These are phyloP conservation scores for Draba incana DNA, from an alignment of 345 rosid species.

Conservation along the genomic window DNA sequence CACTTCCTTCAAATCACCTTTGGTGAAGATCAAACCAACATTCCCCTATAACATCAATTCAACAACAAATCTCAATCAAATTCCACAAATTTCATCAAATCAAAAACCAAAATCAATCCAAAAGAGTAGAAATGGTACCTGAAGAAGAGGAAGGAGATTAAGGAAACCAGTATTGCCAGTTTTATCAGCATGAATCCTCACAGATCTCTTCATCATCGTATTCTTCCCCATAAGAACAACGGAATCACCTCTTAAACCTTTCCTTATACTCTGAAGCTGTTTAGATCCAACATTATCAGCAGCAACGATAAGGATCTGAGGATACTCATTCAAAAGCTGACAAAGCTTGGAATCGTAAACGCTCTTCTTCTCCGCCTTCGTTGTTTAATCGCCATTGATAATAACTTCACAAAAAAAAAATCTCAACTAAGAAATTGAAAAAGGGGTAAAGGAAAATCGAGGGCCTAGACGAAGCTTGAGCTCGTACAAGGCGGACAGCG, in stretches of 20 bases:
- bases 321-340: slow-evolving; percentile 72
- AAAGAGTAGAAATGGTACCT: slow-evolving; percentile 44
- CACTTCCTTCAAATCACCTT: slow-evolving; percentile 79
- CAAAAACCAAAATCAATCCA: not conserved
- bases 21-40: slow-evolving; percentile 75
- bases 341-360: slow-evolving; percentile 84
- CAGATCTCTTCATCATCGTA: slow-evolving; percentile 94
- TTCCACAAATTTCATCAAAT: too few relatives aligned
- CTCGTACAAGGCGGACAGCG: slow-evolving; percentile 49
- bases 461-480: slow-evolving; percentile 48
- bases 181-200: slow-evolving; percentile 75
- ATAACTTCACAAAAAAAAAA: slow-evolving; percentile 15
- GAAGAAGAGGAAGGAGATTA: slow-evolving; percentile 79
- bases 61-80: not conserved
- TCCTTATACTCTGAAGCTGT: slow-evolving; percentile 88
- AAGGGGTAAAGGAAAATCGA: not conserved
- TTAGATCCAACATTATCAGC: slow-evolving; percentile 95
- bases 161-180: slow-evolving; percentile 65
- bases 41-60: slow-evolving; percentile 68
- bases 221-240: slow-evolving; percentile 94
- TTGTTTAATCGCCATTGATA: slow-evolving; percentile 47
- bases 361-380: slow-evolving; percentile 84
- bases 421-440: not conserved
- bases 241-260: slow-evolving; percentile 81
- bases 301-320: slow-evolving; percentile 73